Conservation (phyloP, 768 basidiomycete species). For the Roridomyces roridus region DNA sequence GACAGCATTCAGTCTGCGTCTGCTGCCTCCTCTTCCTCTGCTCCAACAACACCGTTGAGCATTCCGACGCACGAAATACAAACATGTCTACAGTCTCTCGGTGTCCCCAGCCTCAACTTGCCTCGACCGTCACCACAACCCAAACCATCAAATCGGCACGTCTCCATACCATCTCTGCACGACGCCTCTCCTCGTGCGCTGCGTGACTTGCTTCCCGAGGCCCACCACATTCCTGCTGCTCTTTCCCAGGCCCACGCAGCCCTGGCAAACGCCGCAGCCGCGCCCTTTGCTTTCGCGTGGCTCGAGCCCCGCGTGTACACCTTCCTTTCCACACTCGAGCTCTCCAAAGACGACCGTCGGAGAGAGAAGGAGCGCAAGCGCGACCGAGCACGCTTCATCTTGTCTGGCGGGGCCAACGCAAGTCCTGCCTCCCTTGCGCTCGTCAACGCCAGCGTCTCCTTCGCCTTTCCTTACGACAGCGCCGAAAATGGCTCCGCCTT, state of each 20-base stretch:
- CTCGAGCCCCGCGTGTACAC: conserved; percentile 20
- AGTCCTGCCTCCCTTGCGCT: neutral
- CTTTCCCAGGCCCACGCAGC: conserved; percentile 12
- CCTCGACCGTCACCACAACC: neutral
- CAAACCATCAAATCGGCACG: neutral
- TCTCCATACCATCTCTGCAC: neutral
- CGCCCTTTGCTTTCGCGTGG: conserved; percentile 14
- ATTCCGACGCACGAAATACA: too few relatives aligned
- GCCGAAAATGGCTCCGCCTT: neutral
- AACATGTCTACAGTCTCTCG: neutral
- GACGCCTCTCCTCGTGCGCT: conserved; percentile 8
- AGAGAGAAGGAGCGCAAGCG: neutral
- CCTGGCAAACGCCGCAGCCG: conserved; percentile 9
- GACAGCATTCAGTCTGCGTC: neutral
- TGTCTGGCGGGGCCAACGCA: conserved; percentile 6
- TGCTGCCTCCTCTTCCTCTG: neutral
- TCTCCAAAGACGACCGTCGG: neutral
- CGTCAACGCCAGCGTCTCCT: neutral
- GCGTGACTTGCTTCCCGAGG: conserved; percentile 15
- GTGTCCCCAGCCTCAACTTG: neutral
- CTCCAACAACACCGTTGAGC: neutral
- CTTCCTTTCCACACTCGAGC: conserved; percentile 9
- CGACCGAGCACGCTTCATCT: conserved; percentile 13
- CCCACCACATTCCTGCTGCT: neutral
- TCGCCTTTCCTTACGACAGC: neutral